These are phyloP conservation scores for Tetrastigma voinierianum DNA, from an alignment of 164 flowering plant species.

Conservation along the genomic window DNA sequence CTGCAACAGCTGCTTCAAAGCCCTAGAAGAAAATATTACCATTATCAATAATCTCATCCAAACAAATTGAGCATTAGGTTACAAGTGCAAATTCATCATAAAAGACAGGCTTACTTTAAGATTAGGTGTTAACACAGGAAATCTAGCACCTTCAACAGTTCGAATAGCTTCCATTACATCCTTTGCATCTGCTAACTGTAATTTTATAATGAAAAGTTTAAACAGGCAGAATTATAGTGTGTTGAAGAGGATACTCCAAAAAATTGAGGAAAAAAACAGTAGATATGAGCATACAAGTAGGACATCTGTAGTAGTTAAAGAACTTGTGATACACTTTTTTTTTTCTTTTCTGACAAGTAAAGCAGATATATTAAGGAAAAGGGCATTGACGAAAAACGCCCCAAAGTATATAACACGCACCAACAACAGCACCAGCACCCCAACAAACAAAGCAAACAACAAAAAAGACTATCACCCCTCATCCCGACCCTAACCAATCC, in stretches of 20 bases:
- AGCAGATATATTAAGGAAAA: too few species aligned
- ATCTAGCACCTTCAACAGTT: slow-evolving; percentile 55
- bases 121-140: slow-evolving; percentile 90
- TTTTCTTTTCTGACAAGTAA: too few species aligned
- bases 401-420: too few species aligned
- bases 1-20: slow-evolving; percentile 89
- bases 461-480: too few species aligned
- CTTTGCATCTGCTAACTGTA: slow-evolving; percentile 91
- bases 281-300: too few species aligned
- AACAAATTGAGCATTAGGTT: background rate
- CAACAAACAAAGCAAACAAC: too few species aligned
- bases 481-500: too few species aligned
- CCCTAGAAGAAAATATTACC: slow-evolving; percentile 44
- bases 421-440: too few species aligned
- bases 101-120: slow-evolving; percentile 56
- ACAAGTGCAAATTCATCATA: background rate
- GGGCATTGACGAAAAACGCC: too few species aligned
- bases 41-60: slow-evolving; percentile 1
- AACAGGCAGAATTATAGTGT: background rate
- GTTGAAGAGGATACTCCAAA: background rate
- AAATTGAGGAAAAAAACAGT: too few species aligned
- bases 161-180: slow-evolving; percentile 75
- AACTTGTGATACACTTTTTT: too few species aligned
- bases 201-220: background rate
- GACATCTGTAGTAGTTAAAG: too few species aligned